A percentile compares a stretch with the other conserved stretches of the same genome.
Evolutionary conservation across 2,329 filamentous ascomycete genomes (phyloP).

Genomic region (Colletotrichum viniferum): DNA sequence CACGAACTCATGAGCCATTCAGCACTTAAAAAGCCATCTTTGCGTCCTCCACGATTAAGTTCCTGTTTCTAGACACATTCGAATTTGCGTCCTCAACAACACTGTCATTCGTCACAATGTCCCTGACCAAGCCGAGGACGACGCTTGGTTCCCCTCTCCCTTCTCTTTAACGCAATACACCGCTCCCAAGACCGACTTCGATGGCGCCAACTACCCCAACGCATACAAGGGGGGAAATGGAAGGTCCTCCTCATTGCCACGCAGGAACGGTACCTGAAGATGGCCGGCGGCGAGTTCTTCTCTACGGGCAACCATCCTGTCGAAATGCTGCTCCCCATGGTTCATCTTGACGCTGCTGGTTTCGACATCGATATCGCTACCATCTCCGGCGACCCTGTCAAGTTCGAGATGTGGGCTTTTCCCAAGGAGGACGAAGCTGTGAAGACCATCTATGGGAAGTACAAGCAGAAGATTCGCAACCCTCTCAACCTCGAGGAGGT

Average conservation of each 20-base stretch:
- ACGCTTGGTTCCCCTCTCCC: constrained; percentile 26
- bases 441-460: constrained; percentile 9
- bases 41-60: neutral
- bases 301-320: neutral
- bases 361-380: neutral
- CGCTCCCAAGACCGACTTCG: neutral
- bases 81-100: neutral
- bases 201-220: neutral
- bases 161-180: constrained; percentile 24
- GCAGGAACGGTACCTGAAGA: neutral
- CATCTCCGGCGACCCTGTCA: constrained; percentile 24
- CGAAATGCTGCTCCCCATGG: neutral
- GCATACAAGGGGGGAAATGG: neutral
- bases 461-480: constrained; percentile 18
- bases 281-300: neutral
- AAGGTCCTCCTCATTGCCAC: neutral
- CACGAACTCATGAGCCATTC: neutral
- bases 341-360: neutral
- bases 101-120: neutral
- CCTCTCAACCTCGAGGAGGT: neutral
- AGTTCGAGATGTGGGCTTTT: constrained; percentile 26
- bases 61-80: neutral
- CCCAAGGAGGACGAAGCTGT: constrained; percentile 1
- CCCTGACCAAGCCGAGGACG: constrained; percentile 25
- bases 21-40: neutral